These are phyloP conservation scores for Excoecaria cochinchinensis DNA, from an alignment of 345 rosid genomes.

Conservation along the genomic window DNA sequence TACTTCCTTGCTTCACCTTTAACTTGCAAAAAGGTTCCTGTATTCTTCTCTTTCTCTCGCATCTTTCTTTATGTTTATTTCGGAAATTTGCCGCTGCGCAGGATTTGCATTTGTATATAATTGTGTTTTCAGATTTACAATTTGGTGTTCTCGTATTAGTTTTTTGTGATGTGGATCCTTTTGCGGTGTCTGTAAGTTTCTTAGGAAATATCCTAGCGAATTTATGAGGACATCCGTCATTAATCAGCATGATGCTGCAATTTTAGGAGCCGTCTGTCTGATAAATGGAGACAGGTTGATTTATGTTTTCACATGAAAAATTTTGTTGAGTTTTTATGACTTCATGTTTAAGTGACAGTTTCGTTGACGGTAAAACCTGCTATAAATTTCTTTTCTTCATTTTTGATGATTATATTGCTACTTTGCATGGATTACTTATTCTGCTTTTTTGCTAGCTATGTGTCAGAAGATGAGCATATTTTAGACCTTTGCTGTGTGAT, in stretches of 20 bases:
- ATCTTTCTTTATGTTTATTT: not conserved
- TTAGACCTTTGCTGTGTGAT: not conserved
- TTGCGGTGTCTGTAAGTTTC: not conserved
- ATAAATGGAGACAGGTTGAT: not conserved
- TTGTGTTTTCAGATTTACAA: conserved; percentile 43
- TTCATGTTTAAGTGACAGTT: not conserved
- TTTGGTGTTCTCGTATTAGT: conserved; percentile 1
- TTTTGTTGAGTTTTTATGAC: not conserved
- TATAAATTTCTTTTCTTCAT: not conserved
- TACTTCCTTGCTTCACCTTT: conserved; percentile 94
- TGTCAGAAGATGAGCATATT: not conserved
- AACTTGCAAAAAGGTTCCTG: conserved; percentile 89
- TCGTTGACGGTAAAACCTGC: not conserved
- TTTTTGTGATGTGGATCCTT: not conserved
- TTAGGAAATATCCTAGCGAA: not conserved
- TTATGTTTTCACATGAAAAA: not conserved
- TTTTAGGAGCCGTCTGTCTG: not conserved
- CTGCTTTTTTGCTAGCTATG: not conserved
- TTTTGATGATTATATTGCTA: not conserved
- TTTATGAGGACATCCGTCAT: not conserved
- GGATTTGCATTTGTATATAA: conserved; percentile 8
- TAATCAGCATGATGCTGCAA: not conserved
- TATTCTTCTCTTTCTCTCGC: not conserved
- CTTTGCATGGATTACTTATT: not conserved
- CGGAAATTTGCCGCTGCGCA: not conserved